Conservation (phyloP, 1,284 basidiomycete genomes). For the Boletus semigastroideus region DNA sequence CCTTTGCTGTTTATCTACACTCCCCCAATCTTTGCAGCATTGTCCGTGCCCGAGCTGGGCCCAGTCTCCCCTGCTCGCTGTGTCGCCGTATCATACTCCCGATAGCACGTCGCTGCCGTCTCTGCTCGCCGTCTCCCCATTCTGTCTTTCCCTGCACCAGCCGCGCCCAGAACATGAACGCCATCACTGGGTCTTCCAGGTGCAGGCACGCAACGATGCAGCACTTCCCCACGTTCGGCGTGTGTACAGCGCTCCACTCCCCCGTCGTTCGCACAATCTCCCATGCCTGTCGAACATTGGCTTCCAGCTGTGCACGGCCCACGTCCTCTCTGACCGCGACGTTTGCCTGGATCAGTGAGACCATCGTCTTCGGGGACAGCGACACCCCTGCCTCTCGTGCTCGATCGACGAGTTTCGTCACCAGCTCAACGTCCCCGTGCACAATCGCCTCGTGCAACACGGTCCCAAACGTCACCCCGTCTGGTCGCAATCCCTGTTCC, state of each 20-base stretch:
- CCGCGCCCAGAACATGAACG: constrained; percentile 58
- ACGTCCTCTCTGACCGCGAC: constrained; percentile 31
- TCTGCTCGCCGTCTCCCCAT: constrained; percentile 50
- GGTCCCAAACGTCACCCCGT: constrained; percentile 56
- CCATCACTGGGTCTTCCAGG: constrained; percentile 47
- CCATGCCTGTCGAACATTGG: constrained; percentile 44
- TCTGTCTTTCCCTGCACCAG: constrained; percentile 47
- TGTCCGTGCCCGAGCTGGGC: constrained; percentile 19
- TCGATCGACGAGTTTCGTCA: constrained; percentile 41
- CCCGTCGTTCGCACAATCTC: constrained; percentile 42
- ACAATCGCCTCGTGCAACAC: constrained; percentile 55
- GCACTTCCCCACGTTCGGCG: constrained; percentile 48
- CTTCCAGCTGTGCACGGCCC: constrained; percentile 26
- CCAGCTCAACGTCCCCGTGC: constrained; percentile 45
- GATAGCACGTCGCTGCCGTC: constrained; percentile 41
- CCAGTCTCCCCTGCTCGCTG: constrained; percentile 32
- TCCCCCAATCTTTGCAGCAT: constrained; percentile 40
- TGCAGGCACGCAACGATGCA: constrained; percentile 52
- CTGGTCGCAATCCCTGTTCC: constrained; percentile 45
- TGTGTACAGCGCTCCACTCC: constrained; percentile 37
- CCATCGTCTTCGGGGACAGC: constrained; percentile 49
- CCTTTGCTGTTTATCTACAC: too few species aligned
- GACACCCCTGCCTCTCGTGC: constrained; percentile 37
- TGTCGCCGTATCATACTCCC: constrained; percentile 35
- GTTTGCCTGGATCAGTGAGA: constrained; percentile 47